Conservation (phyloP, 1,284 basidiomycete species). For the Marasmius tenuissimus region DNA sequence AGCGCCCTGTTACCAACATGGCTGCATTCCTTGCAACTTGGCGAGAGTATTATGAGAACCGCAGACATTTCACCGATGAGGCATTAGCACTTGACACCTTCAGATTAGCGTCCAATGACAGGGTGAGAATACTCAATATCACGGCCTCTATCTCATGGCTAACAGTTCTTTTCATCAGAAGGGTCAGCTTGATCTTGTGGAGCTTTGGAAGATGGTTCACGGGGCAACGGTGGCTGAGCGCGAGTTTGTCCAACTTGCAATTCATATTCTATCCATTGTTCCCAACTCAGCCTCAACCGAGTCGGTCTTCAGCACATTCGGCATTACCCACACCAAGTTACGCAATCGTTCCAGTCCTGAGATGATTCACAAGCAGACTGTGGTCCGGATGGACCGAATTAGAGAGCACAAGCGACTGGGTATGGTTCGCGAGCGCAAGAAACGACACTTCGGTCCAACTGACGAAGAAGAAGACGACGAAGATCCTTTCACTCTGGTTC, state of each 20-base stretch:
- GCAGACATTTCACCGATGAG: too few species aligned
- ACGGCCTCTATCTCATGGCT: too few species aligned
- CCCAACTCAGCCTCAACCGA: conserved; percentile 22
- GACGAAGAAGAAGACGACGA: too few species aligned
- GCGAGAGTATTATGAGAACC: too few species aligned
- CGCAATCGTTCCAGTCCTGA: conserved; percentile 2
- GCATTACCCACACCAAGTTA: conserved; percentile 17
- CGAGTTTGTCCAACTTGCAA: conserved; percentile 15
- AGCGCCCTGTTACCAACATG: neutral
- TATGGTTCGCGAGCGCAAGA: neutral
- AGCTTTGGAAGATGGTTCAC: neutral
- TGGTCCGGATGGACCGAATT: neutral
- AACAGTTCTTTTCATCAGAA: too few species aligned
- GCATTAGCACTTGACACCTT: too few species aligned
- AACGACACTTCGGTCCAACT: neutral
- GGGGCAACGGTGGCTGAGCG: neutral
- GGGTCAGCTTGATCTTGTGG: conserved; percentile 6
- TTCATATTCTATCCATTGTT: conserved; percentile 18
- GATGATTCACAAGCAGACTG: neutral
- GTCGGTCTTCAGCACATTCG: conserved; percentile 20
- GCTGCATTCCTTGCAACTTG: too few species aligned
- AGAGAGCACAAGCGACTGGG: neutral
- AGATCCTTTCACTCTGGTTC: too few species aligned
- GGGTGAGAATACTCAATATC: too few species aligned
- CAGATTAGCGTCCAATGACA: too few species aligned